These are phyloP conservation scores for Saccharomyces pastorianus DNA, from an alignment of 1,139 yeast genomes.

Conservation along the genomic window DNA sequence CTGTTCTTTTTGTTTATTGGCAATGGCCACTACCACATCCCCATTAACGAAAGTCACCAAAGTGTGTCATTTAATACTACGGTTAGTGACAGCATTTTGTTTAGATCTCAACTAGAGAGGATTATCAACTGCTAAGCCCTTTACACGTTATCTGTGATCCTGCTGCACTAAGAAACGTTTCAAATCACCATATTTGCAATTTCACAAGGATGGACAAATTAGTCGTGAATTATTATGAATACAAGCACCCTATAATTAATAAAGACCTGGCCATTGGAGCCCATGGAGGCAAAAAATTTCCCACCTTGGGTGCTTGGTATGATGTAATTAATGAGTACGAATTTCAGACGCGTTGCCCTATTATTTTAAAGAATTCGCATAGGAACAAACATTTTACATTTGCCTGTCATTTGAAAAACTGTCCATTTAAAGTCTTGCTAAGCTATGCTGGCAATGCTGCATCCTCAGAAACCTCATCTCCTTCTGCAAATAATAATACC, in stretches of 20 bases:
- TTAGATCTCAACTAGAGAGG: not conserved
- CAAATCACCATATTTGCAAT: not conserved
- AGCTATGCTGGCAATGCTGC: slow-evolving; percentile 22
- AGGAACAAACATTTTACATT: slow-evolving; percentile 31
- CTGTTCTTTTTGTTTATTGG: not conserved
- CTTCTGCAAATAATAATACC: not conserved
- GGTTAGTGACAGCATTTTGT: not conserved
- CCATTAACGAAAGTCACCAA: slow-evolving; percentile 1
- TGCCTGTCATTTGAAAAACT: slow-evolving; percentile 30
- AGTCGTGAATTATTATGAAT: slow-evolving; percentile 29
- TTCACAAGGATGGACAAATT: slow-evolving; percentile 1
- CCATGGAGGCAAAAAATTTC: slow-evolving; percentile 23
- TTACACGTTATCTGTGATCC: not conserved
- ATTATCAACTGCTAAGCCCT: not conserved
- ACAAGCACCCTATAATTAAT: slow-evolving; percentile 31
- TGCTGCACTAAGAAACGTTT: not conserved
- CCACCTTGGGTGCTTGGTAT: slow-evolving; percentile 29
- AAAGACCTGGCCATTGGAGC: slow-evolving; percentile 22
- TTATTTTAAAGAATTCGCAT: slow-evolving; percentile 31
- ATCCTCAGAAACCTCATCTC: not conserved
- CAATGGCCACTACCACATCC: not conserved
- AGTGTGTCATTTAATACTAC: slow-evolving; percentile 1
- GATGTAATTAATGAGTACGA: slow-evolving; percentile 31
- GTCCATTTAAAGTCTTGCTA: slow-evolving; percentile 29
- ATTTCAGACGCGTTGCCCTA: slow-evolving; percentile 31